Evolutionary conservation across 495 filamentous ascomycete species (phyloP), one percentile per base, ranked within the genome.

Genomic region (Penicillium angulare): DNA sequence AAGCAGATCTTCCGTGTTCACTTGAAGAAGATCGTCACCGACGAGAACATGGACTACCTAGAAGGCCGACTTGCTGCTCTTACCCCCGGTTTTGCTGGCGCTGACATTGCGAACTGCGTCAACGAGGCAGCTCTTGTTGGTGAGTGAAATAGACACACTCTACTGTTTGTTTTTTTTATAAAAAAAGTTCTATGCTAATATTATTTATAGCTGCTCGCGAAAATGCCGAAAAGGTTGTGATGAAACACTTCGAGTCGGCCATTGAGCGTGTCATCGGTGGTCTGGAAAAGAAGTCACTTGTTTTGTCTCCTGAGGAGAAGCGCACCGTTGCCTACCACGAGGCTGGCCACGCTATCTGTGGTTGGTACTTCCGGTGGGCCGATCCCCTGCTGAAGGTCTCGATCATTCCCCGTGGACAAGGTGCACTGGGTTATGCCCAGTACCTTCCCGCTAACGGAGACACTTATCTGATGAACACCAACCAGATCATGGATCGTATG

Each of bases 401-500:
- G 47, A 98, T 98, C 71, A 97, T 98, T 61, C 93, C 93, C 12
- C 90, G 93, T 65, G 92, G 92, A 52, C 86, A 90, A 66, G 93
- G 90, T 42, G 90, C 90, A 17, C 77, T 98, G 20, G 93, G 93
- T 16, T 98, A 98, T 64, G 93, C 93, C 7, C 93, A 98, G 68
- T 96, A 96, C 66, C 79, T 98, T n/a, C 93, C 93, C 2, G 72
- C 84, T 2, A 82, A 86, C 24, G 71, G 71, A 32, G 93, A 98
- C 64, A 88, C 87, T 21, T 97, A 97, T 68, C 80, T 97, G 45
- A 88, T 98, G 90, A 96, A 84, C 55, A 85, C 89, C 55, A 86
- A 92, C 67, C 93, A 98, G 74, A 75, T 98, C 21, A 97, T 97
- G 92, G 93, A 98, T 69, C 90, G 95, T 51, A 98, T 98, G 95